A percentile compares a stretch with the other conserved stretches of the same genome.
phyloP scores from a whole-genome alignment of 2,329 filamentous ascomycete genomes.

The Golovinomyces cichoracearum region DNA sequence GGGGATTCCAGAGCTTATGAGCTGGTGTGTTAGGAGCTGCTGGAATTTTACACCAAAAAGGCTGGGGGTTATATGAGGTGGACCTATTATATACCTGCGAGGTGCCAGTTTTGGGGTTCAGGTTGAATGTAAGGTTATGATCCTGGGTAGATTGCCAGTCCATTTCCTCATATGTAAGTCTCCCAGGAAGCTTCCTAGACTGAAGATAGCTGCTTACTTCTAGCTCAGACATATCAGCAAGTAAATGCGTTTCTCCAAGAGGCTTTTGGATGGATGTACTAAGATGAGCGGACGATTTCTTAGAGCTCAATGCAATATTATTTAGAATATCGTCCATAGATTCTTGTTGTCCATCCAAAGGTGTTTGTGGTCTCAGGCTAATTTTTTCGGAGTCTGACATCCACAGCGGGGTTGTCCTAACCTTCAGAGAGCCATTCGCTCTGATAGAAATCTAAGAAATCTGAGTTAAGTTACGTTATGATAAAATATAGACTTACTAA shows the following conservation, averaged over 20 bases:
- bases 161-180: conserved; percentile 22
- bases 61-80: conserved; percentile 11
- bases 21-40: conserved; percentile 41
- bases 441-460: conserved; percentile 6
- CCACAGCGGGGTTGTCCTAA: conserved; percentile 25
- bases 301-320: conserved; percentile 15
- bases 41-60: conserved; percentile 47
- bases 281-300: background rate
- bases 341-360: conserved; percentile 16
- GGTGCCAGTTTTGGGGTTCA: conserved; percentile 16
- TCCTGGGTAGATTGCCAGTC: conserved; percentile 40
- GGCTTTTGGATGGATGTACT: background rate
- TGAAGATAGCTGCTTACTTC: conserved; percentile 3
- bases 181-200: conserved; percentile 3
- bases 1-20: conserved; percentile 33
- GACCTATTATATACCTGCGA: conserved; percentile 15
- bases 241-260: background rate
- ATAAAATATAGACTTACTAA: conserved; percentile 21
- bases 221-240: conserved; percentile 3
- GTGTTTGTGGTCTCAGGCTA: conserved; percentile 6
- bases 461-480: conserved; percentile 3
- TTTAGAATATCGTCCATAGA: conserved; percentile 23
- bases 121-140: conserved; percentile 27
- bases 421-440: conserved; percentile 6
- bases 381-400: conserved; percentile 10